These are phyloP conservation scores for Crithidia sp. DNA, from an alignment of 208 protist species.

Conservation along the genomic window DNA sequence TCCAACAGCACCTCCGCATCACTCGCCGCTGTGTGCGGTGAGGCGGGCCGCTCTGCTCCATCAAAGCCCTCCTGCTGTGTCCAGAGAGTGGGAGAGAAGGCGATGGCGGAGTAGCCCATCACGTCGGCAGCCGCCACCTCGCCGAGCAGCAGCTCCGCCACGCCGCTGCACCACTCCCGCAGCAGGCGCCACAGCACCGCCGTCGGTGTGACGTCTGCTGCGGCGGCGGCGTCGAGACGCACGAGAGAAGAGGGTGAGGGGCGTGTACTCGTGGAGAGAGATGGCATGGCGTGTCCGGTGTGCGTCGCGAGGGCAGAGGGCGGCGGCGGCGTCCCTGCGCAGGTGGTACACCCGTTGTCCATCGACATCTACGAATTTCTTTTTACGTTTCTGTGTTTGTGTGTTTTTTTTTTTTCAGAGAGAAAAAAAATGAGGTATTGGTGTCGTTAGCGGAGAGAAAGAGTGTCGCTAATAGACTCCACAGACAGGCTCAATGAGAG, in stretches of 20 bases:
- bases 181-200: conserved; percentile 18
- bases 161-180: conserved; percentile 20
- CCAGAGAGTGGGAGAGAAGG: not conserved
- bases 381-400: too few relatives aligned
- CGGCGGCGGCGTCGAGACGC: not conserved
- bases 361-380: not conserved
- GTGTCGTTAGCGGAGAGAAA: too few relatives aligned
- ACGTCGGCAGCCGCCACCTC: conserved; percentile 30
- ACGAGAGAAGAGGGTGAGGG: not conserved
- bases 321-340: not conserved
- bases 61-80: too few relatives aligned
- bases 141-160: conserved; percentile 29
- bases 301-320: not conserved
- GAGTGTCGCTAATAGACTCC: too few relatives aligned
- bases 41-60: not conserved
- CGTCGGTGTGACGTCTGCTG: not conserved
- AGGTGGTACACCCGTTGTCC: not conserved
- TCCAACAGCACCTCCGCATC: not conserved
- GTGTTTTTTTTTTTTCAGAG: too few relatives aligned
- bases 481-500: too few relatives aligned
- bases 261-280: not conserved
- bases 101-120: conserved; percentile 11
- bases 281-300: too few relatives aligned
- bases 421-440: too few relatives aligned
- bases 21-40: not conserved